Conservation (phyloP, 2,329 filamentous ascomycete species). For the Dryadomyces quercivorus region DNA sequence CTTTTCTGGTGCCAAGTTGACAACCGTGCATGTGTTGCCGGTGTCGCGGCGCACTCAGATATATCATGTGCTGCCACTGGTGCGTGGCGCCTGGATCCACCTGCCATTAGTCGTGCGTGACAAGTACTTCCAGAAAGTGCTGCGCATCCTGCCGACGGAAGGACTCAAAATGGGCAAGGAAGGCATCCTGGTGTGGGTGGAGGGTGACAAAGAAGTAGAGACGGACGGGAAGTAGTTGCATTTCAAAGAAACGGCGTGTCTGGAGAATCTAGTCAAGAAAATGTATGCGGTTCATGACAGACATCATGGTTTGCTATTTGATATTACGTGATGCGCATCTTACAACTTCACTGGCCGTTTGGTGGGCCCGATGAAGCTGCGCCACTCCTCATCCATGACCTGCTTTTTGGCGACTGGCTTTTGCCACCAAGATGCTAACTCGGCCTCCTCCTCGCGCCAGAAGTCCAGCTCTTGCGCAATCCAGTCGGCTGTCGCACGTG, state of each 20-base stretch:
- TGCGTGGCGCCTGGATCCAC: slow-evolving; percentile 53
- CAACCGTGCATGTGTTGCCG: slow-evolving; percentile 69
- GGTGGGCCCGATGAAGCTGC: slow-evolving; percentile 6
- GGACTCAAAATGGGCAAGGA: slow-evolving; percentile 61
- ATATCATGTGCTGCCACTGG: slow-evolving; percentile 62
- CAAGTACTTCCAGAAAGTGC: slow-evolving; percentile 84
- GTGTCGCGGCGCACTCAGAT: slow-evolving; percentile 62
- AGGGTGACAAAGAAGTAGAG: slow-evolving; percentile 23
- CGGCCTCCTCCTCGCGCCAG: slow-evolving; percentile 45
- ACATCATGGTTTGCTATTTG: too few relatives aligned
- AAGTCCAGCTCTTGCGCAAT: slow-evolving; percentile 40
- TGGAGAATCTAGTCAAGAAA: too few relatives aligned
- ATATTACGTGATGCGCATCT: too few relatives aligned
- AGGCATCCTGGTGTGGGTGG: slow-evolving; percentile 51
- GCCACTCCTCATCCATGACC: slow-evolving; percentile 41
- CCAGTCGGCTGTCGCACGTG: slow-evolving; percentile 45
- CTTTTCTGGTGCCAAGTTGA: slow-evolving; percentile 79
- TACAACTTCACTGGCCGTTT: slow-evolving; percentile 6
- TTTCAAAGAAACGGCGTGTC: too few relatives aligned
- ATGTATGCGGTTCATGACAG: too few relatives aligned
- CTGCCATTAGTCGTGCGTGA: slow-evolving; percentile 70
- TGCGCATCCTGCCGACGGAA: slow-evolving; percentile 70
- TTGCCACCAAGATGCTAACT: slow-evolving; percentile 41
- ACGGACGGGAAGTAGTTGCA: neutral
- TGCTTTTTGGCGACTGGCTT: slow-evolving; percentile 40